Base-by-base conservation (phyloP, 768 basidiomycete species). In the Mycena metata region DNA sequence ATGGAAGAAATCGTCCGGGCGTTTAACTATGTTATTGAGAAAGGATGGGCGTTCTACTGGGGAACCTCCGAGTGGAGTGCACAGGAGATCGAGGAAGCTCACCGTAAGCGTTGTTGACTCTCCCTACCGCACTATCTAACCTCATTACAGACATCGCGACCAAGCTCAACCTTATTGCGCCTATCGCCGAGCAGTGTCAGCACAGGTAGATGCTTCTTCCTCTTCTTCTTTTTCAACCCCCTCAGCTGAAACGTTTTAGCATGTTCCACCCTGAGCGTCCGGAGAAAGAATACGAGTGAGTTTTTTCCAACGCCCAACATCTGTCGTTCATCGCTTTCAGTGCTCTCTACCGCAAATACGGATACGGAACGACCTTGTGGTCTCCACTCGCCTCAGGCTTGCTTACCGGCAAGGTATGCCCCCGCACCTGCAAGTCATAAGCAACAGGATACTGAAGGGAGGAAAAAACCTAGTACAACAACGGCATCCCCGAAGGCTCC, bases 1-100 rank as follows among this genome's bases (percentile, higher is more conserved):
- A 90, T 89, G 87, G 92, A 94, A 76, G 94, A 95, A 76, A 82
- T 89, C 57, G 93, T 95, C 49, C 87, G 93, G 49, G 92, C 91
- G 0, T 94, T 95, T 83, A 93, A 92, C 81, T 89, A 82, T 72
- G 84, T 93, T 26, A 92, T 95, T 71, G 87, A 91, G 57, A 81
- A 88, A 71, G 91, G 91, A 74, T 90, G 90, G 89, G 86, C 89
- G 5, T 88, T 85, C 76, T 91, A 90, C 76, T 91, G 91, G 91
- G 92, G 83, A 26, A 93, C 91, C 1, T 91, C 89, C 11, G 93
- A 95, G 77, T 95, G 39, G 39, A 39, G 39, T 39, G 39, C 39
- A 2, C 39, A 39, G 9, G 39, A 39, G 9, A 39, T 39, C 39
- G 39, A 39, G 39, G 39, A 39, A 15, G 39, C 39, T 2, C 39